phyloP scores from a whole-genome alignment of 2,329 filamentous ascomycete genomes.

The Neopestalotiopsis sp. region DNA sequence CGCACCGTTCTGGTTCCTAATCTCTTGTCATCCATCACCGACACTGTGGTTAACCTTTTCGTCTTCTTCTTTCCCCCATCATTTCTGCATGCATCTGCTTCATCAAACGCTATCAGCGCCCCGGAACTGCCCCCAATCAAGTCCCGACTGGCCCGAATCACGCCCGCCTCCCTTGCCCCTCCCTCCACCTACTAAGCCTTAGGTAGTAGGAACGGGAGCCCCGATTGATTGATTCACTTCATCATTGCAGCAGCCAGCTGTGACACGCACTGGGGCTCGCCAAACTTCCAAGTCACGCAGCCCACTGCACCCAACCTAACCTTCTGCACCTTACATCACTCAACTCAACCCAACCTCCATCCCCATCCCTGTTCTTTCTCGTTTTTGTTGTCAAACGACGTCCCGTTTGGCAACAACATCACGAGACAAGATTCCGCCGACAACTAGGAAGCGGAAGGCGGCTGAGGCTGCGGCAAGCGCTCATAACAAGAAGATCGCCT shows the following conservation, averaged over 20 bases:
- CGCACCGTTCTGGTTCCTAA: too few relatives aligned
- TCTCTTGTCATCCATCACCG: too few relatives aligned
- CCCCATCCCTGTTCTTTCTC: background rate
- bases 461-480: constrained; percentile 61
- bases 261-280: background rate
- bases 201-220: background rate
- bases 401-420: constrained; percentile 26
- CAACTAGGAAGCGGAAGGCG: constrained; percentile 66
- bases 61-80: too few relatives aligned
- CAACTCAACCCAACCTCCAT: background rate
- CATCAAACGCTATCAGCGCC: too few relatives aligned
- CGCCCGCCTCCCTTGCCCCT: background rate
- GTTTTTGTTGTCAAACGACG: constrained; percentile 11
- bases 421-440: constrained; percentile 61
- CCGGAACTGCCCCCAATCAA: background rate
- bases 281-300: background rate
- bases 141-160: background rate
- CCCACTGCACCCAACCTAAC: background rate
- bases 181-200: background rate
- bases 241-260: background rate
- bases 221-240: background rate
- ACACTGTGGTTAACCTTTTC: too few relatives aligned
- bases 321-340: background rate
- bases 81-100: too few relatives aligned
- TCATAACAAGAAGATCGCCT: constrained; percentile 60